Percentiles rank a stretch among this genome's conserved stretches.
Conservation (phyloP, 768 basidiomycete species). For the Russula ochroleuca region DNA sequence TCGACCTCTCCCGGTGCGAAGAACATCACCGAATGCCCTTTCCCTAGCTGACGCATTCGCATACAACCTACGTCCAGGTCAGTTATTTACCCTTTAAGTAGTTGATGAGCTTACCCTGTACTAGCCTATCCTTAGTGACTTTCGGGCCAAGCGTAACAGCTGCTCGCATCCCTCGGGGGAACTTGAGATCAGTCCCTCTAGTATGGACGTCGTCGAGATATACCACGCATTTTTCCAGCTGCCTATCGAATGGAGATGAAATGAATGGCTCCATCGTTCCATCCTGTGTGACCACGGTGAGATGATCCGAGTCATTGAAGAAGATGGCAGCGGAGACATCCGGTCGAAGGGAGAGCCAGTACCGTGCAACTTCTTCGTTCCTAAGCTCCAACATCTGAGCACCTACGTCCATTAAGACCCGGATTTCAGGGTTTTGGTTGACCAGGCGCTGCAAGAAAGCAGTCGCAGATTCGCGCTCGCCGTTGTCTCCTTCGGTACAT, state of each 20-base stretch:
- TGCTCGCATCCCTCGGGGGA: constrained; percentile 42
- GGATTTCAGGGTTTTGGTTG: constrained; percentile 38
- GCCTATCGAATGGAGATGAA: constrained; percentile 38
- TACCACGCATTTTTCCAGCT: constrained; percentile 40
- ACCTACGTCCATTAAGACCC: constrained; percentile 52
- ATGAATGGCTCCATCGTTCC: constrained; percentile 36
- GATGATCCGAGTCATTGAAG: constrained; percentile 35
- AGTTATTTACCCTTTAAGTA: background rate
- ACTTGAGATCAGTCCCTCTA: constrained; percentile 50
- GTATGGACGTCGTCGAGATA: constrained; percentile 55
- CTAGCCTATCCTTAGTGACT: constrained; percentile 48
- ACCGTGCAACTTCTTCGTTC: constrained; percentile 39
- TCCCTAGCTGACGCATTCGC: constrained; percentile 25
- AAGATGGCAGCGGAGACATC: constrained; percentile 42
- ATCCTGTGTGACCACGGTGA: constrained; percentile 40
- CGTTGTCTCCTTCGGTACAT: constrained; percentile 25
- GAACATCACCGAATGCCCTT: constrained; percentile 24
- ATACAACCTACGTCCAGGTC: constrained; percentile 16
- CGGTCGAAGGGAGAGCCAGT: constrained; percentile 38
- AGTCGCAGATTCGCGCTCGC: constrained; percentile 21
- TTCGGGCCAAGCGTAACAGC: constrained; percentile 49
- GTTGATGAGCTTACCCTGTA: constrained; percentile 40
- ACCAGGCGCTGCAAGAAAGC: constrained; percentile 36
- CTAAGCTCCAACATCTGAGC: constrained; percentile 52
- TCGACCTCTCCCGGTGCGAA: constrained; percentile 22